Evolutionary conservation across 2,329 filamentous ascomycete genomes (phyloP), one percentile per base, ranked within the genome.

Genomic region (Claviceps spartinae): DNA sequence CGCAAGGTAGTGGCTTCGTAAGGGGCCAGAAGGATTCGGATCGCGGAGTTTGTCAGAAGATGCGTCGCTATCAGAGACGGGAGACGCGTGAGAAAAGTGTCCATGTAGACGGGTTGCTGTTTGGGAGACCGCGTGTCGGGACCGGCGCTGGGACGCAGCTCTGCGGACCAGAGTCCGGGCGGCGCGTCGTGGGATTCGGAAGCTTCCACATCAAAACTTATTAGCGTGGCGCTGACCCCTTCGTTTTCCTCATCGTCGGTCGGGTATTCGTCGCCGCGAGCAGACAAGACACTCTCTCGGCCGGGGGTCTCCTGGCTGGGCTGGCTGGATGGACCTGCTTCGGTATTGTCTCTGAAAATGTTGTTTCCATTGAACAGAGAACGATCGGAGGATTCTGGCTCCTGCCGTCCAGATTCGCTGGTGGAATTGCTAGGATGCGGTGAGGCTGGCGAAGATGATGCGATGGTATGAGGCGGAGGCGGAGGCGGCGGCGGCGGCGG

Each of bases 131-230:
- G 61, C 14, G 62, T 48, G 38, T 71, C 68, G 3, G 60, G 53
- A 1, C 63, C 63, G 26, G 65, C 63, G 54, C 73, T 80, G 2
- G 77, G 76, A 0, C 78, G 72, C 18, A 81, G 62, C 59, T 82
- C 78, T 13, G 78, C 78, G 4, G 75, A 78, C 78, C 78, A 82
- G 1, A 77, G 61, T 14, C 75, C 77, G 1, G 73, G 66, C 1
- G 73, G 73, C 2, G 70, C 69, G 47, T 78, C 74, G 3, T 68
- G 71, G 0, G 75, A 67, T 47, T 80, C 77, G 3, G 72, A 74
- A 0, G 77, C 74, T 55, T 82, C 78, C 30, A 81, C 77, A 52
- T 82, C 78, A 52, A 82, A 81, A 56, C 76, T 80, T 49, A 82
- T 80, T 5, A 81, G 64, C 0, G 77, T 79, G 1, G 77, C 73